These are phyloP conservation scores for Hibiscus trionum DNA, from an alignment of 345 rosid species.

Conservation along the genomic window DNA sequence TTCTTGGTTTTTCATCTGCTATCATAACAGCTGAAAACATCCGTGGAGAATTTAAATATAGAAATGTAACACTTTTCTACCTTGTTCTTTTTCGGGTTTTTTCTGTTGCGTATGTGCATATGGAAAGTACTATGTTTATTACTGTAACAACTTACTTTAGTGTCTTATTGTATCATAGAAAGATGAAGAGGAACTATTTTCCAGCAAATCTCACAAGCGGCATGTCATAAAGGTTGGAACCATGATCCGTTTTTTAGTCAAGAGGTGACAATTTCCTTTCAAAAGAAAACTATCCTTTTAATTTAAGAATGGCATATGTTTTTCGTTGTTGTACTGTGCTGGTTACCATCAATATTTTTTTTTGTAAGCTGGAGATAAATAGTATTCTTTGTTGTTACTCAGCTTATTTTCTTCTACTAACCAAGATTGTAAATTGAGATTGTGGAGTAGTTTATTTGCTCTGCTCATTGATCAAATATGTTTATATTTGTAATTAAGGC, in stretches of 20 bases:
- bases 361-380: neutral
- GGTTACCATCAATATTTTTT: neutral
- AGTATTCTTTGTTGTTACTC: neutral
- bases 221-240: conserved; percentile 66
- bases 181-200: conserved; percentile 14
- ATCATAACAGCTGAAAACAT: conserved; percentile 51
- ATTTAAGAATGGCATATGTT: neutral
- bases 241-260: conserved; percentile 58
- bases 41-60: conserved; percentile 44
- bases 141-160: neutral
- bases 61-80: neutral
- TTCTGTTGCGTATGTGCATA: neutral
- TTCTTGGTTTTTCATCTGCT: conserved; percentile 86
- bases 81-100: neutral
- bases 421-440: neutral
- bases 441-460: neutral
- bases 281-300: neutral
- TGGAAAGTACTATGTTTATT: neutral
- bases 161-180: neutral
- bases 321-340: neutral
- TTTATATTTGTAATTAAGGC: neutral
- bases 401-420: neutral
- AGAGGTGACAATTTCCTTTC: conserved; percentile 42
- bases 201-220: conserved; percentile 48
- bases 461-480: neutral